phyloP scores from a whole-genome alignment of 225 moss, liverwort and hornwort species.

The Pseudisothecium myosuroides region DNA sequence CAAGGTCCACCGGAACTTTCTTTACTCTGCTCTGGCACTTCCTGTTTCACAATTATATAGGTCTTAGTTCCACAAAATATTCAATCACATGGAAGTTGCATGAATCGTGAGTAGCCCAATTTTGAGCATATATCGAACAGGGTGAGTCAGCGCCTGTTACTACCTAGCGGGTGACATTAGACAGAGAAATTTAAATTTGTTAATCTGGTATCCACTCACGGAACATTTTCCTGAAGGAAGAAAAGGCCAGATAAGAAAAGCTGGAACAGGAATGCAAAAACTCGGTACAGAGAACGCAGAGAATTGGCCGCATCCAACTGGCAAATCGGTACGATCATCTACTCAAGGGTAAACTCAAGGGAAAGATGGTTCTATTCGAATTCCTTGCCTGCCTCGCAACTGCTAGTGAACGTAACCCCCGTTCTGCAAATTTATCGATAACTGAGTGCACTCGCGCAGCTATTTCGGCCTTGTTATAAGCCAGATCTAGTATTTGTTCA shows the following conservation, averaged over 20 bases:
- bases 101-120: not conserved
- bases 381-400: conserved; percentile 49
- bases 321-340: not conserved
- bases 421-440: conserved; percentile 59
- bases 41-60: conserved; percentile 3
- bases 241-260: not conserved
- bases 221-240: not conserved
- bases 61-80: not conserved
- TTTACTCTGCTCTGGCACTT: conserved; percentile 47
- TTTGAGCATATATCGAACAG: not conserved
- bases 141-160: not conserved
- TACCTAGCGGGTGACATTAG: not conserved
- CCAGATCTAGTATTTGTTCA: conserved; percentile 51
- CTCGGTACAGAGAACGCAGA: not conserved
- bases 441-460: conserved; percentile 38
- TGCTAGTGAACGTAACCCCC: conserved; percentile 58
- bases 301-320: not conserved
- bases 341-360: not conserved
- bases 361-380: not conserved
- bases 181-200: not conserved
- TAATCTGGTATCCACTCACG: not conserved
- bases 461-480: conserved; percentile 34
- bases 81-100: not conserved
- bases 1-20: conserved; percentile 44
- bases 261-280: not conserved